Evolutionary conservation across 2,329 filamentous ascomycete genomes (phyloP).

Genomic region (Aspergillus flavus): DNA sequence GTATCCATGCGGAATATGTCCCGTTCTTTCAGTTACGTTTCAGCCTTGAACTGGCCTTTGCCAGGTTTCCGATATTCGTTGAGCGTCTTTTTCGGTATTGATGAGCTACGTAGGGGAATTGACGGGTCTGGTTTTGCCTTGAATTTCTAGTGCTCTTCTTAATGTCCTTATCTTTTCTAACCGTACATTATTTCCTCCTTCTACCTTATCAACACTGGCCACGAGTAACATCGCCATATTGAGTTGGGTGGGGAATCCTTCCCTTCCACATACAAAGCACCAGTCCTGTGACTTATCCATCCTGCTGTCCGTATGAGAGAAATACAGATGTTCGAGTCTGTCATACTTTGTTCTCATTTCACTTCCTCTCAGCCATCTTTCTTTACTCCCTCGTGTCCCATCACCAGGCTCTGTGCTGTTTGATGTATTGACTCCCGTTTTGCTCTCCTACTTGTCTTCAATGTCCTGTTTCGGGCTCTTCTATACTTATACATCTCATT

Average conservation of each 20-base stretch:
- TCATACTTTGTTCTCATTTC: background rate
- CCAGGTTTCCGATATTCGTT: constrained; percentile 23
- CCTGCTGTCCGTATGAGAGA: constrained; percentile 3
- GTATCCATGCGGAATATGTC: constrained; percentile 3
- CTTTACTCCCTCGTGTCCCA: background rate
- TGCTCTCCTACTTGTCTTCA: background rate
- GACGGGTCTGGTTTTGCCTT: constrained; percentile 21
- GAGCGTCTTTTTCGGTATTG: constrained; percentile 26
- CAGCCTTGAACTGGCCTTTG: constrained; percentile 13
- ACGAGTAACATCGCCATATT: constrained; percentile 16
- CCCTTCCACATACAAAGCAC: constrained; percentile 1
- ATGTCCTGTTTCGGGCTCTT: constrained; percentile 1
- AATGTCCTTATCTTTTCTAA: constrained; percentile 19
- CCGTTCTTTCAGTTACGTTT: constrained; percentile 3
- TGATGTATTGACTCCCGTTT: constrained; percentile 3
- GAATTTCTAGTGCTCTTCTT: constrained; percentile 23
- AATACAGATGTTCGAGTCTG: constrained; percentile 4
- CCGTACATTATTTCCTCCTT: constrained; percentile 15
- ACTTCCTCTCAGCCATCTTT: background rate
- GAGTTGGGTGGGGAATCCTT: constrained; percentile 3
- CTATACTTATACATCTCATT: background rate
- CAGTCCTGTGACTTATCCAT: constrained; percentile 1
- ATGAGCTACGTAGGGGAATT: constrained; percentile 26
- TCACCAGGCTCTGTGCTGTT: background rate
- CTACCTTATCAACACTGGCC: constrained; percentile 16